Percentiles rank a stretch among this genome's conserved stretches.
These are phyloP conservation scores for Crataegus laevigata DNA, from an alignment of 306 rosid genomes.

Conservation along the genomic window DNA sequence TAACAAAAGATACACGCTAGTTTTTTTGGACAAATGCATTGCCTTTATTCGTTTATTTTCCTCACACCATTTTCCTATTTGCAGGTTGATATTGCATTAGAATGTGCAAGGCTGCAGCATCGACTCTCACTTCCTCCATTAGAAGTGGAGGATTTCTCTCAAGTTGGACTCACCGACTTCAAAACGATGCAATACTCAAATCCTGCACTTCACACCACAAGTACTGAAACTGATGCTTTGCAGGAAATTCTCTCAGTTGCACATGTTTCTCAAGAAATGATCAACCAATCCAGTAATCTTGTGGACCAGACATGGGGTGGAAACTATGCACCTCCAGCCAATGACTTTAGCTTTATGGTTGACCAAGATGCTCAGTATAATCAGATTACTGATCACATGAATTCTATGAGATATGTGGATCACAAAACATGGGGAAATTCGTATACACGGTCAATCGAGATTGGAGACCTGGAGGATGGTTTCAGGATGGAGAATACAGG, in stretches of 20 bases:
- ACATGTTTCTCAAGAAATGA: slow-evolving; percentile 65
- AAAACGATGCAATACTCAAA: slow-evolving; percentile 33
- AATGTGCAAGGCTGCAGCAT: slow-evolving; percentile 89
- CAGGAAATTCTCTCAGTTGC: slow-evolving; percentile 87
- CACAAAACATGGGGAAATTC: slow-evolving; percentile 50
- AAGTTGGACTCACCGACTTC: slow-evolving; percentile 37
- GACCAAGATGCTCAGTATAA: slow-evolving; percentile 26
- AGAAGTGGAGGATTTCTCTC: slow-evolving; percentile 69
- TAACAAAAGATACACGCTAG: background rate
- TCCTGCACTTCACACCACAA: slow-evolving; percentile 18
- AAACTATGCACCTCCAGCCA: slow-evolving; percentile 24
- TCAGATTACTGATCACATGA: slow-evolving; percentile 24
- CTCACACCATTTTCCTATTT: background rate
- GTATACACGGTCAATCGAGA: slow-evolving; percentile 37
- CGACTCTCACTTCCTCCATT: slow-evolving; percentile 68
- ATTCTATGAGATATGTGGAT: slow-evolving; percentile 32
- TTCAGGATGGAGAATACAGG: slow-evolving; percentile 39
- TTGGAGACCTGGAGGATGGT: slow-evolving; percentile 44
- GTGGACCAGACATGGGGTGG: slow-evolving; percentile 36
- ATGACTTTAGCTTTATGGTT: slow-evolving; percentile 64
- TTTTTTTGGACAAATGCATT: background rate
- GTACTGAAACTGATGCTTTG: slow-evolving; percentile 48
- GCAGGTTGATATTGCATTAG: slow-evolving; percentile 79
- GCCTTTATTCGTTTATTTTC: background rate
- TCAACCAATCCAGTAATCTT: slow-evolving; percentile 32